phyloP scores from a whole-genome alignment of 805 yeast genomes.

The Candida nemodendra region DNA sequence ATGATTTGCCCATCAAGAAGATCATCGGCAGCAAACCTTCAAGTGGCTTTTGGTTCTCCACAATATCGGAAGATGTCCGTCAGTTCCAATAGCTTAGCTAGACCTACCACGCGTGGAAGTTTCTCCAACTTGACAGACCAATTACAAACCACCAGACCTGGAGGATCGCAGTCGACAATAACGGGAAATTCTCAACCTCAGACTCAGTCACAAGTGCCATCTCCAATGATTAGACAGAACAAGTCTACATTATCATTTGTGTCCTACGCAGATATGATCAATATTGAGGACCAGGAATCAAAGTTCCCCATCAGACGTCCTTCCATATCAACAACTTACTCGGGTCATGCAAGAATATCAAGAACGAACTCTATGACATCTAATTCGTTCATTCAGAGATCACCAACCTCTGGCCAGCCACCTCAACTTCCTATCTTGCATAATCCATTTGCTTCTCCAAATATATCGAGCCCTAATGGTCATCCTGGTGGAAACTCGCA shows the following conservation, averaged over 20 bases:
- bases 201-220: slow-evolving; percentile 37
- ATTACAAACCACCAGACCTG: slow-evolving; percentile 17
- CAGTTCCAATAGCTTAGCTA: slow-evolving; percentile 18
- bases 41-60: slow-evolving; percentile 31
- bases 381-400: slow-evolving; percentile 19
- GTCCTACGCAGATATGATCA: slow-evolving; percentile 78
- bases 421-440: slow-evolving; percentile 14
- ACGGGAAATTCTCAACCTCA: slow-evolving; percentile 10
- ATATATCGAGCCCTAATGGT: slow-evolving; percentile 9
- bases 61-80: slow-evolving; percentile 19
- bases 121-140: slow-evolving; percentile 30
- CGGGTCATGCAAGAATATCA: slow-evolving; percentile 29
- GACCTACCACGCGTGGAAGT: slow-evolving; percentile 22
- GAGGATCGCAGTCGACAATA: slow-evolving; percentile 8
- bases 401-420: slow-evolving; percentile 15
- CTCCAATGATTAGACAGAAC: slow-evolving; percentile 27
- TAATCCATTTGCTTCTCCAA: slow-evolving; percentile 11
- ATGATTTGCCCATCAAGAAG: slow-evolving; percentile 51
- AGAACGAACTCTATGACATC: slow-evolving; percentile 29
- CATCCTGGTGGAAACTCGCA: slow-evolving; percentile 10
- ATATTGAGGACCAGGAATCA: slow-evolving; percentile 54
- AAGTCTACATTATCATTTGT: slow-evolving; percentile 51
- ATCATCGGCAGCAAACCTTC: slow-evolving; percentile 52
- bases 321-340: slow-evolving; percentile 43
- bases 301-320: slow-evolving; percentile 55